Percentiles rank a stretch among this genome's conserved stretches.
These are phyloP conservation scores for Dryas integrifolia DNA, from an alignment of 331 rosid species.

Conservation along the genomic window DNA sequence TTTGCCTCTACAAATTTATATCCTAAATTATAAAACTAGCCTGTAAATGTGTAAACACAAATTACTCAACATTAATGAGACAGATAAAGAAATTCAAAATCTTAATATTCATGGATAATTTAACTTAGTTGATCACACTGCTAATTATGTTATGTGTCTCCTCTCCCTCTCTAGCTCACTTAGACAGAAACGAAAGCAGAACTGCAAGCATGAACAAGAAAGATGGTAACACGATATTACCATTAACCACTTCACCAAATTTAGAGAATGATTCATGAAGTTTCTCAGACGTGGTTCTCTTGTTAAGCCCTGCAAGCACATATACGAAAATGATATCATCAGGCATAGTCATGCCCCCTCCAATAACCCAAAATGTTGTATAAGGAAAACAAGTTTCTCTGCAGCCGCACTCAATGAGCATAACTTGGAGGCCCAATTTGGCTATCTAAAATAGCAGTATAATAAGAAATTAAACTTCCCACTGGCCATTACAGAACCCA, in stretches of 20 bases:
- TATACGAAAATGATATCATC: neutral
- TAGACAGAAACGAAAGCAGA: neutral
- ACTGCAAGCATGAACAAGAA: neutral
- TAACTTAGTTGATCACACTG: too few species aligned
- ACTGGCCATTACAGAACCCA: neutral
- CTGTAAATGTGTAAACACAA: neutral
- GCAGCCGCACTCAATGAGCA: neutral
- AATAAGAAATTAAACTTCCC: neutral
- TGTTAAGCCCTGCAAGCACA: conserved; percentile 6
- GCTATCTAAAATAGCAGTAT: neutral
- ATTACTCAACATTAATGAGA: neutral
- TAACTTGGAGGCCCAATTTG: neutral
- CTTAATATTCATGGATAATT: neutral
- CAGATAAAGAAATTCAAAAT: neutral
- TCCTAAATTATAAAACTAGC: neutral
- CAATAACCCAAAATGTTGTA: neutral
- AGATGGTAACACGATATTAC: neutral
- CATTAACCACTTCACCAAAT: neutral
- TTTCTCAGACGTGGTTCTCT: neutral
- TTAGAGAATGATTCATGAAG: neutral
- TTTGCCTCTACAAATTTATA: neutral
- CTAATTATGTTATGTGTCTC: too few species aligned
- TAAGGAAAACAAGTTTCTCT: neutral
- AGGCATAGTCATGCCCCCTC: neutral
- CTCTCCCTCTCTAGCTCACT: too few species aligned